These are phyloP conservation scores for Pochonia chlamydosporia DNA, from an alignment of 2,329 filamentous ascomycete genomes.

Conservation along the genomic window DNA sequence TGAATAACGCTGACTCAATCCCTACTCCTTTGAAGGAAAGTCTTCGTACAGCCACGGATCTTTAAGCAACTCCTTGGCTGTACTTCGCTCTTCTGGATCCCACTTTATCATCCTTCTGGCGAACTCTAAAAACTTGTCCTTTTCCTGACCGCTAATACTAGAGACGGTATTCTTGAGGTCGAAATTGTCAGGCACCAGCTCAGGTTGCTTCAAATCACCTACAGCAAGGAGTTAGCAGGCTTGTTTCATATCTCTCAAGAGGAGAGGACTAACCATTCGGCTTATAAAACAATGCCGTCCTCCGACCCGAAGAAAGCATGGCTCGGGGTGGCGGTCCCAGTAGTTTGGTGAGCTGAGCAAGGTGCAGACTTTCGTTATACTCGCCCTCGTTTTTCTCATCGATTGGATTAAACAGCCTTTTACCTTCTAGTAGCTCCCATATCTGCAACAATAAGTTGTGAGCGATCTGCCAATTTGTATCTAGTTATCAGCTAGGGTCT, in stretches of 20 bases:
- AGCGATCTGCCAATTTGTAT: background rate
- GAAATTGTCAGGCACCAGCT: background rate
- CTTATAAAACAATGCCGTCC: conserved; percentile 10
- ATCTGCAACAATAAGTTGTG: conserved; percentile 2
- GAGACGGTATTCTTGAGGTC: background rate
- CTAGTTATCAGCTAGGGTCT: background rate
- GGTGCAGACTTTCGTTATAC: conserved; percentile 7
- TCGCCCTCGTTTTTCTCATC: background rate
- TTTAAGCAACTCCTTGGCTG: conserved; percentile 7
- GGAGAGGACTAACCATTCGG: background rate
- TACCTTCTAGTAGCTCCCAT: conserved; percentile 9
- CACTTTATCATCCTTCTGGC: conserved; percentile 10
- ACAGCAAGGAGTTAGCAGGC: background rate
- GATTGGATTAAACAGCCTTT: conserved; percentile 6
- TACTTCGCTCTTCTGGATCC: conserved; percentile 5
- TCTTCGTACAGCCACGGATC: conserved; percentile 9
- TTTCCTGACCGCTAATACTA: conserved; percentile 7
- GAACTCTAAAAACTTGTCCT: conserved; percentile 5
- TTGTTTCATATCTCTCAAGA: background rate
- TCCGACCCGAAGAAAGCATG: conserved; percentile 6
- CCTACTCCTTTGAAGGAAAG: conserved; percentile 4
- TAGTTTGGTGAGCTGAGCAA: conserved; percentile 8
- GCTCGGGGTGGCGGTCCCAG: conserved; percentile 6
- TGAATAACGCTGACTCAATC: background rate
- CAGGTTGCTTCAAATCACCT: conserved; percentile 4